These are phyloP conservation scores for Globisporangium solare DNA, from an alignment of 352 stramenopile genomes.

Conservation along the genomic window DNA sequence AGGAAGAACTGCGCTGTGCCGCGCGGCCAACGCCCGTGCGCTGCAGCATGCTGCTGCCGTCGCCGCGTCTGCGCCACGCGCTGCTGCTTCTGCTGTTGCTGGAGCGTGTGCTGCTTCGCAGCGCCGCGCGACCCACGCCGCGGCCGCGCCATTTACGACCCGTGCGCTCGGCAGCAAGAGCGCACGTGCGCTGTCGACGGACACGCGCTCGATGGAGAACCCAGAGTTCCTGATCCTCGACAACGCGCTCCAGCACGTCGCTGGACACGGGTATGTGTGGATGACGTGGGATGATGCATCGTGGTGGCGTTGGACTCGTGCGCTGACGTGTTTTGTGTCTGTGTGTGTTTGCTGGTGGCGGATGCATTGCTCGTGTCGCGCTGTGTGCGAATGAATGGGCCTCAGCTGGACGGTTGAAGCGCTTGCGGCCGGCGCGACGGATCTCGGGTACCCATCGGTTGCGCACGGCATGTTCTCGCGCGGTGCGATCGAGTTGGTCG, in stretches of 20 bases:
- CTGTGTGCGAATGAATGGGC: too few relatives aligned
- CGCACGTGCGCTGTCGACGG: background rate
- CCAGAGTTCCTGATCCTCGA: constrained; percentile 52
- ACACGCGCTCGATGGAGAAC: constrained; percentile 17
- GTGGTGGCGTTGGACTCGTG: constrained; percentile 6
- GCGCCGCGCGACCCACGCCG: too few relatives aligned
- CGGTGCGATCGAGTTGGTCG: constrained; percentile 72
- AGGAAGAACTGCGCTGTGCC: background rate
- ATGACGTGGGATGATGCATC: background rate
- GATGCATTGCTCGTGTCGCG: too few relatives aligned
- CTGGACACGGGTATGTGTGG: constrained; percentile 34
- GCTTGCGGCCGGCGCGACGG: constrained; percentile 59
- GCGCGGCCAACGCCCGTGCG: too few relatives aligned
- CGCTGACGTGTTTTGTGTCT: constrained; percentile 7
- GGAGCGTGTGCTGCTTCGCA: background rate
- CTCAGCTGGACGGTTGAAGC: constrained; percentile 73
- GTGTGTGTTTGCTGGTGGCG: background rate
- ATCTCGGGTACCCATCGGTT: constrained; percentile 69
- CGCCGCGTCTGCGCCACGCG: too few relatives aligned
- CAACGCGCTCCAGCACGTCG: constrained; percentile 47
- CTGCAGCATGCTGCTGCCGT: background rate
- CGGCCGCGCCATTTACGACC: too few relatives aligned
- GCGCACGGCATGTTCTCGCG: constrained; percentile 80
- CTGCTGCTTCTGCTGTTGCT: background rate
- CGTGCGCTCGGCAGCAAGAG: too few relatives aligned